These are phyloP conservation scores for Podospora didyma DNA, from an alignment of 495 filamentous ascomycete genomes.

Conservation along the genomic window DNA sequence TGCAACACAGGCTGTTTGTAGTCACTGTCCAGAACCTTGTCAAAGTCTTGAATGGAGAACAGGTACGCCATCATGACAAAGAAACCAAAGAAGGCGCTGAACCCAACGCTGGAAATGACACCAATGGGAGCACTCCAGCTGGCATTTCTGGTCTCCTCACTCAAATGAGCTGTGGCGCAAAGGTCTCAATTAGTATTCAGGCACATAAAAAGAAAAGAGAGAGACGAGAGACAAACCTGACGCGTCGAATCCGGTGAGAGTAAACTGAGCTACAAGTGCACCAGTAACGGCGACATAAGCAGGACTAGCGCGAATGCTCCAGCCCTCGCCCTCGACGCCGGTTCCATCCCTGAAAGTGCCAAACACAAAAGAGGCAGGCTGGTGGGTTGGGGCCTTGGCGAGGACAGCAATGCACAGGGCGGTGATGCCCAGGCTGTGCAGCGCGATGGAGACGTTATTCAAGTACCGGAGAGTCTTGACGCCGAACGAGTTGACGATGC, in stretches of 20 bases:
- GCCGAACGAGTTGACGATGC: slow-evolving; percentile 56
- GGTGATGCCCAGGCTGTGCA: slow-evolving; percentile 56
- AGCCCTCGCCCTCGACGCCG: slow-evolving; percentile 42
- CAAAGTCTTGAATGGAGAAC: slow-evolving; percentile 58
- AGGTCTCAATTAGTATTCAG: slow-evolving; percentile 15
- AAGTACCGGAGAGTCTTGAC: slow-evolving; percentile 53
- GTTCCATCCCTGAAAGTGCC: slow-evolving; percentile 53
- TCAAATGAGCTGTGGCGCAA: slow-evolving; percentile 56
- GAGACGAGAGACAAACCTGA: slow-evolving; percentile 5
- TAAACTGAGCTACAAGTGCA: slow-evolving; percentile 53
- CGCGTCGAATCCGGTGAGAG: slow-evolving; percentile 28
- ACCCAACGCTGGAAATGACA: slow-evolving; percentile 55
- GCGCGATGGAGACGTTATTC: slow-evolving; percentile 58
- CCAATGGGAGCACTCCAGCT: slow-evolving; percentile 58
- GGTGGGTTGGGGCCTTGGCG: slow-evolving; percentile 58
- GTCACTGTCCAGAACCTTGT: slow-evolving; percentile 33
- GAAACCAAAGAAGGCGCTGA: slow-evolving; percentile 59
- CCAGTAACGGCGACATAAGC: slow-evolving; percentile 54
- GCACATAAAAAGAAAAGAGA: background rate
- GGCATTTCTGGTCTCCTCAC: slow-evolving; percentile 58
- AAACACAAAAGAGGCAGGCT: slow-evolving; percentile 58
- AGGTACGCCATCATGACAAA: slow-evolving; percentile 56
- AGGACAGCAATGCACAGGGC: slow-evolving; percentile 56
- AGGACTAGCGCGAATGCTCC: slow-evolving; percentile 34
- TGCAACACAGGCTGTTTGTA: slow-evolving; percentile 54